Evolutionary conservation across 176 grass and related monocot genomes (phyloP), one percentile per base, ranked within the genome.

Genomic region (Chloris gayana): DNA sequence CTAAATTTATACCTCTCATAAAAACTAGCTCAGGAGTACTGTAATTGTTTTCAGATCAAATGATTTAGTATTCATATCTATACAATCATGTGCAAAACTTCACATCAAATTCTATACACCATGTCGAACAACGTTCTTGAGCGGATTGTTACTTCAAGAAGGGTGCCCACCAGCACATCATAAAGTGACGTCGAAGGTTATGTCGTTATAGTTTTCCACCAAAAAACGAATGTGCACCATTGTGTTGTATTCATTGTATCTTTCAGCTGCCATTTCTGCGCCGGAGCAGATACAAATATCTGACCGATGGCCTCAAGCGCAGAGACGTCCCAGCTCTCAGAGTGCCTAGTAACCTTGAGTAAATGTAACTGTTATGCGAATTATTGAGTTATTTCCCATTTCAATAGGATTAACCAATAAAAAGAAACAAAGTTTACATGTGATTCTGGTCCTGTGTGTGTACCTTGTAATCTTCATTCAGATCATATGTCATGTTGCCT

Each of bases 301-400:
- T 94, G 89, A 37, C 73, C 38, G 70, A 98, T 88, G 37, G 92
- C 95, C 71, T 92, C 85, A 38, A 92, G 62, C 3, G 95, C 83
- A 78, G 95, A 92, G 69, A 92, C 76, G 41, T 86, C 91, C 95
- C 92, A 98, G 64, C 86, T 93, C 84, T 98, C 92, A 51, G 95
- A 80, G 63, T 98, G 95, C 64, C 77, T 87, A 70, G 78, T 49
- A n/a, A 93, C 89, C 90, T 98, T n/a, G 67, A 62, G 70, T n/a
- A 77, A 0, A 67, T 13, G 32, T 4, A 35, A 64, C 32, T 47
- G 24, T 37, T 39, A 72, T 33, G 56, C 73, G 49, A 73, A 56
- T 9, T 17, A 62, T 9, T 27, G 25, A 54, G 58, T 7, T 39
- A 1, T 64, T 69, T 61, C 17, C 10, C 15, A 29, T n/a, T 57